These are phyloP conservation scores for Diversispora epigaea DNA, from an alignment of 192 early-diverging fungal species.

Conservation along the genomic window DNA sequence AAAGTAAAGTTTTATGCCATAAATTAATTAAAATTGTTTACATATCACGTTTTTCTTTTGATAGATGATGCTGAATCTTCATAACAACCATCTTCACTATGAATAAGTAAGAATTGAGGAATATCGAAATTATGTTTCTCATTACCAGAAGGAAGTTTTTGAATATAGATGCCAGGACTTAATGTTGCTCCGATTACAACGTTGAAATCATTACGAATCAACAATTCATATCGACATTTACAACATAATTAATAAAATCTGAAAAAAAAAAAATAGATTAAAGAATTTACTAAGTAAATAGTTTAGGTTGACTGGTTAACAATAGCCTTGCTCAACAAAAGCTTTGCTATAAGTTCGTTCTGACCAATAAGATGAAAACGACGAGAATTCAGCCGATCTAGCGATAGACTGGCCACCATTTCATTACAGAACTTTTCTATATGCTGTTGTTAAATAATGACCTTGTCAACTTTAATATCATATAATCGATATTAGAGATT, in stretches of 20 bases:
- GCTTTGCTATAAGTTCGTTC: slow-evolving; percentile 21
- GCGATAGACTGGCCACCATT: slow-evolving; percentile 10
- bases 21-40: background rate
- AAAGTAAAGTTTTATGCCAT: background rate
- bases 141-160: background rate
- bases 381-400: background rate
- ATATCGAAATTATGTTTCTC: background rate
- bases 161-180: slow-evolving; percentile 29
- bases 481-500: background rate
- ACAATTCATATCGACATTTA: background rate
- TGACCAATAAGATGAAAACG: slow-evolving; percentile 10
- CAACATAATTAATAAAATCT: background rate
- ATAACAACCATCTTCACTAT: slow-evolving; percentile 32
- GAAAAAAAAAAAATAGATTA: background rate
- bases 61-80: slow-evolving; percentile 29
- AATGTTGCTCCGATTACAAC: background rate
- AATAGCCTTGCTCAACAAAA: slow-evolving; percentile 10
- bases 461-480: slow-evolving; percentile 17
- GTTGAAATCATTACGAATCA: background rate
- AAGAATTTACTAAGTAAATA: background rate
- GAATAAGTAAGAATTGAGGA: slow-evolving; percentile 26
- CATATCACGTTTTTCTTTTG: slow-evolving; percentile 32
- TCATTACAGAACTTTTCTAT: slow-evolving; percentile 24
- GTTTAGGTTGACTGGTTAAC: slow-evolving; percentile 19
- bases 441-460: slow-evolving; percentile 16